Evolutionary conservation across 176 grass and related monocot species (phyloP), one percentile per base, ranked within the genome.

Genomic region (Echinochloa phyllopogon): DNA sequence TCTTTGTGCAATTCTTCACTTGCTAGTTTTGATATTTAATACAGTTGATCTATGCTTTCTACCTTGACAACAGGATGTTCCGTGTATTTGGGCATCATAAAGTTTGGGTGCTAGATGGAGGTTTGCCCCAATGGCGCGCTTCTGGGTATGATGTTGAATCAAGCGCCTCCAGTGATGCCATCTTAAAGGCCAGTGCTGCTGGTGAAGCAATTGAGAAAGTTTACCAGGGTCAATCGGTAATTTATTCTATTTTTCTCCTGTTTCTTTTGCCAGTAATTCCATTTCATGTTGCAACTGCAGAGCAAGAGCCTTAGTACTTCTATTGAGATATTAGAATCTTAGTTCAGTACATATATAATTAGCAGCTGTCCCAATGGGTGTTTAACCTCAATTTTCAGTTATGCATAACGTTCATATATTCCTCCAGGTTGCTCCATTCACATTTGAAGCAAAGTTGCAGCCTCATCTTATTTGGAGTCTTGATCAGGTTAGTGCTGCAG

Each of bases 81-180:
- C 90, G 93, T 85, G 91, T 88, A 50, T 98, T 95, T 87, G 96
- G 96, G 52, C 96, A 98, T 74, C 81, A 96, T 23, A 98, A 88
- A 83, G 84, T 98, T 84, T 98, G 96, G 93, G 96, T 98, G 41
- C 78, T 98, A 78, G 85, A 98, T 92, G 93, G 96, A 84, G 96
- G 96, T 52, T 88, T 98, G 67, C 91, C 93, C 16, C 87, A 94
- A 9, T 98, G 96, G 96, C 91, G 91, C 52, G 84, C 93, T 78
- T 90, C 91, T 83, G 93, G 96, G 43, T 92, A 95, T 92, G 96
- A 98, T 42, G 96, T 96, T 29, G 93, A 98, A 86, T 98, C 96
- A 82, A 95, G 93, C 60, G 93, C 93, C 63, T 98, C 96, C 82
- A 88, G 91, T 62, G 91, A 98, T 92, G 82, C 93, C 72, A 95